Conservation (phyloP, 495 filamentous ascomycete species). For the Clavariopsis aquatica region DNA sequence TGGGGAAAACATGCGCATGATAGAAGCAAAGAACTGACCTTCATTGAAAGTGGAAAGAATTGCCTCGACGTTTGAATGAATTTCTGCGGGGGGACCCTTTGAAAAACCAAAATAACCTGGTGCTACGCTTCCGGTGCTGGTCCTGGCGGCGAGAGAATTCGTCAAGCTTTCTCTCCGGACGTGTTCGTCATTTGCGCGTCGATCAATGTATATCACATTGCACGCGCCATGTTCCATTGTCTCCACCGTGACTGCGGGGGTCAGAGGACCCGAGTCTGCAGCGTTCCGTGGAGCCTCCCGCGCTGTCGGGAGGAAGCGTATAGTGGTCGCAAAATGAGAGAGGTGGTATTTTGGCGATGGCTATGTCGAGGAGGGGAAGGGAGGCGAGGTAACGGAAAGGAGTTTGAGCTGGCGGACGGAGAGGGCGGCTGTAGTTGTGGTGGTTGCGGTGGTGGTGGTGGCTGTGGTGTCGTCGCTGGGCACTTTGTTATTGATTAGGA, state of each 20-base stretch:
- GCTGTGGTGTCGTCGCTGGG: too few relatives aligned
- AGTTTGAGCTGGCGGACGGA: conserved; percentile 2
- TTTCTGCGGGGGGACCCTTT: conserved; percentile 29
- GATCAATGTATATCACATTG: conserved; percentile 45
- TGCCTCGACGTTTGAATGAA: conserved; percentile 37
- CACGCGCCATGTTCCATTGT: conserved; percentile 45
- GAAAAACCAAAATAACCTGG: conserved; percentile 37
- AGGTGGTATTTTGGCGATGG: neutral
- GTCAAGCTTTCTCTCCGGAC: conserved; percentile 38
- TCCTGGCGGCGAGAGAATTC: conserved; percentile 29
- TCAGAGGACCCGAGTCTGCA: conserved; percentile 29
- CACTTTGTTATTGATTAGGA: conserved; percentile 9
- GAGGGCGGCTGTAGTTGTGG: too few relatives aligned
- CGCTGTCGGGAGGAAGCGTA: conserved; percentile 31
- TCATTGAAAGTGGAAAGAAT: conserved; percentile 43
- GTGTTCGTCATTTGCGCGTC: conserved; percentile 39
- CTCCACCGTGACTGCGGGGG: conserved; percentile 27
- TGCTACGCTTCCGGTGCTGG: conserved; percentile 30
- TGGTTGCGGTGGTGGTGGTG: too few relatives aligned
- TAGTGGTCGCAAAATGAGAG: conserved; percentile 24
- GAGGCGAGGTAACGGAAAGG: neutral
- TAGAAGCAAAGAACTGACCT: conserved; percentile 26
- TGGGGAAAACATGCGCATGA: neutral
- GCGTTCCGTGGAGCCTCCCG: conserved; percentile 36
- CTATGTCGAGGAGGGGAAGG: neutral